Percentiles rank a stretch among this genome's conserved stretches.
phyloP scores from a whole-genome alignment of 352 stramenopile genomes.

The Phytophthora aleatoria region DNA sequence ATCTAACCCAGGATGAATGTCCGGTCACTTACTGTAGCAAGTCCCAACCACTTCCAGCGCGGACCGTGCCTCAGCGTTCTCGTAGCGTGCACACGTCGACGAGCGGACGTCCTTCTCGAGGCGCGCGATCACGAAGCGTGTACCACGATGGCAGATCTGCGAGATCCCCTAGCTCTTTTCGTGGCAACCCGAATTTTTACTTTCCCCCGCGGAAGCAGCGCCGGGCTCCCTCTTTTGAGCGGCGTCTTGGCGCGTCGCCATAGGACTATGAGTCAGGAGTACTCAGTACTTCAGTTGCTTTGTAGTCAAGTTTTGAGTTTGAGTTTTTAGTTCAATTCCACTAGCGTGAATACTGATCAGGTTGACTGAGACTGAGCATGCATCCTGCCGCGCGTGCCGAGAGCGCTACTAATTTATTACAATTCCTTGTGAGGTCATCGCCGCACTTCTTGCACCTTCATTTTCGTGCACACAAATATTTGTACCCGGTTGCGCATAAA shows the following conservation, averaged over 20 bases:
- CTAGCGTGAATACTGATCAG: no score
- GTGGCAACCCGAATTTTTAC: slow-evolving; percentile 1
- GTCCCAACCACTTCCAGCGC: background rate
- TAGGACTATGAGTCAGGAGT: background rate
- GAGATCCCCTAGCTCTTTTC: background rate
- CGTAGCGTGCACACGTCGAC: background rate
- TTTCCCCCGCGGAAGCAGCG: slow-evolving; percentile 3
- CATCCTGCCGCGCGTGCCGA: no score
- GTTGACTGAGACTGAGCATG: no score
- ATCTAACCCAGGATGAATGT: background rate
- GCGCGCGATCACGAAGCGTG: background rate
- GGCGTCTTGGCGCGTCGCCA: background rate
- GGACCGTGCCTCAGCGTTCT: background rate
- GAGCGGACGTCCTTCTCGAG: background rate
- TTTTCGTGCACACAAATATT: background rate
- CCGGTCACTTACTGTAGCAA: background rate
- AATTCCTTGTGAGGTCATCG: no score
- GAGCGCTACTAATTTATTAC: no score
- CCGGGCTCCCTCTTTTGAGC: background rate
- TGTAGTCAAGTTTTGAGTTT: background rate
- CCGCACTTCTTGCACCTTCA: background rate
- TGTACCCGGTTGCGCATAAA: background rate
- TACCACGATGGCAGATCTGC: background rate
- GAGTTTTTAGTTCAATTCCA: background rate
- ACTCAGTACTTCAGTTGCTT: background rate